Conservation (phyloP, 352 stramenopile genomes). For the Phytophthora kernoviae region DNA sequence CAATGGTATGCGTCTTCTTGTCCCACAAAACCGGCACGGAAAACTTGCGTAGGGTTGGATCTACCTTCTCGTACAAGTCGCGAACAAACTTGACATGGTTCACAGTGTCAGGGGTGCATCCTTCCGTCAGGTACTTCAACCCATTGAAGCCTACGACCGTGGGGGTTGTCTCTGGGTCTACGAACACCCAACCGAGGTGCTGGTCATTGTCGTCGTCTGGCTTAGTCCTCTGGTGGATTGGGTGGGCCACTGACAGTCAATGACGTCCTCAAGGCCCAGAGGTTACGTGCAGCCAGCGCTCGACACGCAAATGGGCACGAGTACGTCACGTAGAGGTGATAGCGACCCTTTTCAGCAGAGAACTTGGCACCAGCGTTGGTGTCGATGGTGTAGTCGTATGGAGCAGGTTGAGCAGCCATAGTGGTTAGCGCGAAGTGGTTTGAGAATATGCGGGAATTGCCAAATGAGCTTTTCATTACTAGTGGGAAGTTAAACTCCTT, state of each 20-base stretch:
- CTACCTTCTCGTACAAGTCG: conserved; percentile 48
- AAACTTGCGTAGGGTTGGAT: conserved; percentile 17
- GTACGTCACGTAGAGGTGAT: conserved; percentile 92
- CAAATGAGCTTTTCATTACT: neutral
- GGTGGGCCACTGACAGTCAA: conserved; percentile 84
- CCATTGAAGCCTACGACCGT: conserved; percentile 8
- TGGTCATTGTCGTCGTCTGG: conserved; percentile 33
- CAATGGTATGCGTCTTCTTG: conserved; percentile 63
- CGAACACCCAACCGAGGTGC: conserved; percentile 26
- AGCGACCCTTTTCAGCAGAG: conserved; percentile 39
- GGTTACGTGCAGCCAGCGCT: conserved; percentile 63
- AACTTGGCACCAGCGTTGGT: conserved; percentile 7
- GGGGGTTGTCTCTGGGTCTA: conserved; percentile 10
- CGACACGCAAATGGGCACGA: conserved; percentile 77
- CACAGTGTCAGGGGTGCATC: conserved; percentile 25
- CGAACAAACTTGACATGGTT: conserved; percentile 31
- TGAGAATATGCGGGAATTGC: neutral
- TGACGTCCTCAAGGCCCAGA: conserved; percentile 91
- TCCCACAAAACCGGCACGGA: conserved; percentile 80
- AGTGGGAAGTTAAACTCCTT: neutral
- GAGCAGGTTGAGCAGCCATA: neutral
- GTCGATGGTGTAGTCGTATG: neutral
- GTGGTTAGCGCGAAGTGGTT: neutral
- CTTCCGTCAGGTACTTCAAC: conserved; percentile 24
- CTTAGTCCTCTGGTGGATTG: conserved; percentile 31